Evolutionary conservation across 805 yeast species (phyloP), one percentile per base, ranked within the genome.

Genomic region (Metahyphopichia silvanorum): DNA sequence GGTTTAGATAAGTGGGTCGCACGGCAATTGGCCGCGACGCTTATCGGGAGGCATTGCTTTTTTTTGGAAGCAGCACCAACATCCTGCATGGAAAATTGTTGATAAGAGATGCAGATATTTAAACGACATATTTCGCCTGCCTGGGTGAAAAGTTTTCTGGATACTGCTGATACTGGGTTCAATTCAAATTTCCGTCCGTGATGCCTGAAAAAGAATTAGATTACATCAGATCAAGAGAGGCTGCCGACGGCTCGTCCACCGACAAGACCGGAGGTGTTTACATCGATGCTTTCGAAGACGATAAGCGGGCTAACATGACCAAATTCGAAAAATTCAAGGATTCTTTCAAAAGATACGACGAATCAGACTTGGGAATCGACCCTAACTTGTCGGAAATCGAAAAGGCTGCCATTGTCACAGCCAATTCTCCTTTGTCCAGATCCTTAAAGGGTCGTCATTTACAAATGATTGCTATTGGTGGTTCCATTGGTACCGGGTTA

Each of bases 391-490:
- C 37, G 18, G 46, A 50, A 31, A 31, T 42, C 40, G 52, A 63
- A 43, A 58, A 51, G 41, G 49, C 60, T 12, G 69, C 69, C 28
- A 51, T 63, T 27, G 49, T 50, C 32, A 65, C 78, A 16, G 70
- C 77, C 16, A 66, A 63, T 43, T 59, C 77, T 29, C 79, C 79
- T 11, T 59, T 72, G 36, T 57, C 69, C 21, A 63, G 82, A 42
- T 53, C 68, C 6, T 63, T 81, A 32, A 77, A 74, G 46, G 71
- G 76, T 26, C 69, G 89, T 50, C 91, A 85, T 53, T 58, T 85
- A 44, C 79, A 81, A 39, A 79, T 83, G 86, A 85, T 85, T 60
- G 88, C 93, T 31, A 67, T 85, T 40, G 93, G 91, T 44, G 89
- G 91, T 26, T 74, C 83, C 38, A 84, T 86, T 44, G 95, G 95